phyloP scores from a whole-genome alignment of 768 basidiomycete genomes.

The Mycena belliarum region DNA sequence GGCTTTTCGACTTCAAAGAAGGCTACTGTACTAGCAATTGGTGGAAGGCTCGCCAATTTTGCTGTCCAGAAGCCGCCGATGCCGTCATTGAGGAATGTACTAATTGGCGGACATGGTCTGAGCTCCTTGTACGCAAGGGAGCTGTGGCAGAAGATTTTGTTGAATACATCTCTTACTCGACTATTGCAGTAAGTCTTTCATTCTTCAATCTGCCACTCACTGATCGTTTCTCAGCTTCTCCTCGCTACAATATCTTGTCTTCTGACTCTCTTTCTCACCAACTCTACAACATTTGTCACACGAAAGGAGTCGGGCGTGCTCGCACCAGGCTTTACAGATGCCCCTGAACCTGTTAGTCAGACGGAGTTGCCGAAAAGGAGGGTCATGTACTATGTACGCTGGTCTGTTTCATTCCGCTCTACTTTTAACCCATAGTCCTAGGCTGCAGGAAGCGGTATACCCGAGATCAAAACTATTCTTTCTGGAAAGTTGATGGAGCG shows the following conservation, averaged over 20 bases:
- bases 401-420: neutral
- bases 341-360: constrained; percentile 24
- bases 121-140: constrained; percentile 44
- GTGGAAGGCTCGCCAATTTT: constrained; percentile 80
- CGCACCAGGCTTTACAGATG: constrained; percentile 44
- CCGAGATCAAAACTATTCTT: constrained; percentile 94
- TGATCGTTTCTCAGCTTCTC: constrained; percentile 50
- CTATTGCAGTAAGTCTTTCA: constrained; percentile 70
- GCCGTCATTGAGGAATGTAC: constrained; percentile 48
- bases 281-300: constrained; percentile 85
- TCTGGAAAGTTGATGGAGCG: constrained; percentile 75
- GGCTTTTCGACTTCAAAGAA: constrained; percentile 90
- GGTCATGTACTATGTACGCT: constrained; percentile 80
- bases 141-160: constrained; percentile 44
- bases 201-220: neutral
- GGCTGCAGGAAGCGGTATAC: constrained; percentile 96
- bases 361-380: constrained; percentile 50
- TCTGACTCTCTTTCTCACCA: constrained; percentile 86
- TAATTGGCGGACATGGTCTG: constrained; percentile 78
- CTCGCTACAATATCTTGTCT: constrained; percentile 73
- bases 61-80: constrained; percentile 56
- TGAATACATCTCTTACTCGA: constrained; percentile 69
- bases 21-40: constrained; percentile 76
- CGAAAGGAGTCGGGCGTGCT: constrained; percentile 86
- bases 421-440: constrained; percentile 31